phyloP scores from a whole-genome alignment of 441 rosid genomes.

The Erysimum pusillum region DNA sequence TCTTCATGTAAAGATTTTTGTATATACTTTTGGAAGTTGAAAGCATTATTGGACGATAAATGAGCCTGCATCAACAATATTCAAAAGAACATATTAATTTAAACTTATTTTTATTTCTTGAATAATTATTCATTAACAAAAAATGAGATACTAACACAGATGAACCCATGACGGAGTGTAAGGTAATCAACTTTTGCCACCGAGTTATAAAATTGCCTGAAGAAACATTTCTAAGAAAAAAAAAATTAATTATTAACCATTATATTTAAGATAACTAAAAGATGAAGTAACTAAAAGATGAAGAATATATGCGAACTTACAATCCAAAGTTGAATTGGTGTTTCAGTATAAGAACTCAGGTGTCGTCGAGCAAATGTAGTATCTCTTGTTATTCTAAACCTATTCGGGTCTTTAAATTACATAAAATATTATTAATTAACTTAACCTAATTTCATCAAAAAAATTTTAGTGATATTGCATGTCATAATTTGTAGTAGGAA shows the following conservation, averaged over 20 bases:
- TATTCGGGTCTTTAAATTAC: slow-evolving; percentile 58
- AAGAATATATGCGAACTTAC: slow-evolving; percentile 49
- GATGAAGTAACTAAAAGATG: background rate
- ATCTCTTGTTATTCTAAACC: slow-evolving; percentile 70
- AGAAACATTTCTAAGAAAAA: slow-evolving; percentile 71
- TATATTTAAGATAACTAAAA: background rate
- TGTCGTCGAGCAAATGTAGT: slow-evolving; percentile 82
- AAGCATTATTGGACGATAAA: slow-evolving; percentile 39
- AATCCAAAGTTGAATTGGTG: slow-evolving; percentile 57
- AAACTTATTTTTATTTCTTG: background rate
- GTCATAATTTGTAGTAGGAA: background rate
- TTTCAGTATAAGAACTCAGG: slow-evolving; percentile 50
- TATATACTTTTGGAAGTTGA: slow-evolving; percentile 45
- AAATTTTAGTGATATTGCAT: background rate
- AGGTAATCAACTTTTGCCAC: slow-evolving; percentile 81
- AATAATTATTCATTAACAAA: background rate
- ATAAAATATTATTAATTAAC: slow-evolving; percentile 6
- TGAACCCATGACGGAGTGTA: slow-evolving; percentile 81
- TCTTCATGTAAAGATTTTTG: slow-evolving; percentile 47
- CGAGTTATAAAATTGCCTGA: slow-evolving; percentile 69
- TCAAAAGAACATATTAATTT: background rate
- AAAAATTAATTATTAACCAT: background rate
- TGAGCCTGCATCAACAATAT: slow-evolving; percentile 35
- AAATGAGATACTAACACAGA: slow-evolving; percentile 50
- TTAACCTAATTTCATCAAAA: too few species aligned